These are phyloP conservation scores for Elsinoe arachidis DNA, from an alignment of 2,329 filamentous ascomycete genomes.

Conservation along the genomic window DNA sequence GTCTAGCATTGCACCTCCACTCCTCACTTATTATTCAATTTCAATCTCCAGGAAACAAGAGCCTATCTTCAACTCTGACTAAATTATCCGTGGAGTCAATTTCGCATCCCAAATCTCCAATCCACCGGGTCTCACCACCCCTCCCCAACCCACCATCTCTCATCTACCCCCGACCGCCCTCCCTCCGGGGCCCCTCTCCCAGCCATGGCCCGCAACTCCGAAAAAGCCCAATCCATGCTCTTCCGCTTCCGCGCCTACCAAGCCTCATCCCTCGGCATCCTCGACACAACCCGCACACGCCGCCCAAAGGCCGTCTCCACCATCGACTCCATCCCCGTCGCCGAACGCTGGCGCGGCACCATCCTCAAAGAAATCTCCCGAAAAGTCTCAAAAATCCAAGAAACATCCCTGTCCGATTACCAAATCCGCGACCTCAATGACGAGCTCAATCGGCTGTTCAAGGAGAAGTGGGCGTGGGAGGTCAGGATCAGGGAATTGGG, in stretches of 20 bases:
- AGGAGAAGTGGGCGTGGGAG: conserved; percentile 99
- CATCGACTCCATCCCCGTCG: conserved; percentile 71
- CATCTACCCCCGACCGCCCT: conserved; percentile 15
- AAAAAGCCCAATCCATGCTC: conserved; percentile 99
- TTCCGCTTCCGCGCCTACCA: conserved; percentile 98
- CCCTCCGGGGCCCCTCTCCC: conserved; percentile 17
- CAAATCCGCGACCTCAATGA: conserved; percentile 98
- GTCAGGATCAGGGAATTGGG: conserved; percentile 89
- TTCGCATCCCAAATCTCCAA: not conserved
- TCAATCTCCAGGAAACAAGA: no score
- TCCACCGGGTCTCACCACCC: not conserved
- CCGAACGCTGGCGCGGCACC: conserved; percentile 97
- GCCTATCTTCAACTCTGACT: no score
- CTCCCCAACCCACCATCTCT: not conserved
- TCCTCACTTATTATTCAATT: not conserved
- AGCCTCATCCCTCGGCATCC: conserved; percentile 89
- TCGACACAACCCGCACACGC: conserved; percentile 81
- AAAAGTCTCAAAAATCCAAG: conserved; percentile 94
- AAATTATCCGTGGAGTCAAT: no score
- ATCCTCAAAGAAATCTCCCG: conserved; percentile 94
- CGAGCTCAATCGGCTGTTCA: conserved; percentile 98
- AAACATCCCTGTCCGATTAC: conserved; percentile 82
- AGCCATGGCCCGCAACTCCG: conserved; percentile 81
- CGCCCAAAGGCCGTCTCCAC: conserved; percentile 87
- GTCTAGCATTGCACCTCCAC: not conserved